phyloP scores from a whole-genome alignment of 1,284 basidiomycete genomes.

The Agroathelia rolfsii region DNA sequence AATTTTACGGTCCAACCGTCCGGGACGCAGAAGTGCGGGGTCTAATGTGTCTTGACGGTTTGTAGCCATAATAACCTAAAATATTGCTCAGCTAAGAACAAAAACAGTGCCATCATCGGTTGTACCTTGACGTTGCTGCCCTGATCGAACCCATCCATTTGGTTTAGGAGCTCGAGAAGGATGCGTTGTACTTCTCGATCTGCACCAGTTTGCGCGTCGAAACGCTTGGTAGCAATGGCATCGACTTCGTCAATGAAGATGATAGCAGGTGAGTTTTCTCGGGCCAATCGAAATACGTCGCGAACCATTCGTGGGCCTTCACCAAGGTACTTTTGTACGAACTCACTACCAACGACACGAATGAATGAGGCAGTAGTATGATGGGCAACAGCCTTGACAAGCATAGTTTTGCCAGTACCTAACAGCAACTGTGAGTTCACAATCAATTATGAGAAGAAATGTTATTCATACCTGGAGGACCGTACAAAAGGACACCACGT shows the following conservation, averaged over 20 bases:
- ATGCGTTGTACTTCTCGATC: constrained; percentile 99
- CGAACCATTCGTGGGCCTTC: constrained; percentile 99
- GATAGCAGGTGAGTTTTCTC: constrained; percentile 96
- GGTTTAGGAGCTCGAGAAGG: constrained; percentile 94
- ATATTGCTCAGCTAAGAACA: not conserved
- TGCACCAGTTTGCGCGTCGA: constrained; percentile 98
- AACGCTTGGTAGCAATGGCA: constrained; percentile 98
- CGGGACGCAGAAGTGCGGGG: constrained; percentile 93
- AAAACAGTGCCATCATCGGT: not conserved
- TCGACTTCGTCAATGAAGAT: constrained; percentile 99
- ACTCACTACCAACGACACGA: constrained; percentile 96
- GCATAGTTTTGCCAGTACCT: constrained; percentile 99
- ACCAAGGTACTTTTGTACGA: constrained; percentile 98
- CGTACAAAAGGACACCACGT: constrained; percentile 86
- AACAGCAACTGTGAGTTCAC: constrained; percentile 2
- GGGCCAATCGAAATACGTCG: constrained; percentile 95
- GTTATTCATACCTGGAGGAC: constrained; percentile 84
- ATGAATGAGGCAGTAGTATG: constrained; percentile 98
- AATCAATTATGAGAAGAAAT: constrained; percentile 2
- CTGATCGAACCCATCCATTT: constrained; percentile 99
- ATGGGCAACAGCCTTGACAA: constrained; percentile 97
- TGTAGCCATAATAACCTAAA: constrained; percentile 97
- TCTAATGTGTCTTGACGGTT: constrained; percentile 95
- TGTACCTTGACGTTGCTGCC: constrained; percentile 94
- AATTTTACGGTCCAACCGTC: constrained; percentile 97